Evolutionary conservation across 805 yeast species (phyloP), one percentile per base, ranked within the genome.

Genomic region (Lachancea sp.): DNA sequence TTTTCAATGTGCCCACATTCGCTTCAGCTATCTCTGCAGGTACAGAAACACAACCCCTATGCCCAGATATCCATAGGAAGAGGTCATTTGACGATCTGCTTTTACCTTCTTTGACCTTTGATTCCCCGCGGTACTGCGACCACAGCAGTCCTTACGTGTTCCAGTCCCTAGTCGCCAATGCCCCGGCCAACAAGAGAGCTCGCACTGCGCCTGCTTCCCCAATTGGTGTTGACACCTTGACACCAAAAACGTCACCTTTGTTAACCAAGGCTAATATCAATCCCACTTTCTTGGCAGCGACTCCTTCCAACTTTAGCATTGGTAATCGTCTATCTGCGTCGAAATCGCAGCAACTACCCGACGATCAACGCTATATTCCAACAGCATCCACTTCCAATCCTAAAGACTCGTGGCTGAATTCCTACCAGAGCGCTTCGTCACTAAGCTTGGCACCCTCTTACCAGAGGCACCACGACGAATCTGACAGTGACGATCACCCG

Each of bases 191-290:
- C n/a, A 47, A 46, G 25, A 55, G 55, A 39, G 49, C 58, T 24
- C 49, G 45, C 18, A 58, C 64, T 8, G 64, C 62, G 2, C 64
- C 64, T 16, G 56, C 60, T 6, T 58, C 63, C 7, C 59, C 63
- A 16, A 16, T 36, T 19, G 44, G 41, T 19, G 36, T 28, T 29
- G 28, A 19, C 38, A 35, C 18, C 40, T 17, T 47, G 16, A 58
- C 60, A 5, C 63, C 63, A 12, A 45, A 40, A 8, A 43, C 54
- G 13, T 55, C 61, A 6, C 61, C 60, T n/a, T 21, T 44, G 7
- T 45, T 46, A 19, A 19, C 32, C 16, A 47, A 47, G 22, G 46
- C 48, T 5, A 39, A 41, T 8, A 26, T 47, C 21, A 20, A 19
- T 22, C 22, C 20, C 34, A 17, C 23, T 8, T 9, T 41, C 13